Conservation (phyloP, 345 rosid species). For the Sonneratia caseolaris region DNA sequence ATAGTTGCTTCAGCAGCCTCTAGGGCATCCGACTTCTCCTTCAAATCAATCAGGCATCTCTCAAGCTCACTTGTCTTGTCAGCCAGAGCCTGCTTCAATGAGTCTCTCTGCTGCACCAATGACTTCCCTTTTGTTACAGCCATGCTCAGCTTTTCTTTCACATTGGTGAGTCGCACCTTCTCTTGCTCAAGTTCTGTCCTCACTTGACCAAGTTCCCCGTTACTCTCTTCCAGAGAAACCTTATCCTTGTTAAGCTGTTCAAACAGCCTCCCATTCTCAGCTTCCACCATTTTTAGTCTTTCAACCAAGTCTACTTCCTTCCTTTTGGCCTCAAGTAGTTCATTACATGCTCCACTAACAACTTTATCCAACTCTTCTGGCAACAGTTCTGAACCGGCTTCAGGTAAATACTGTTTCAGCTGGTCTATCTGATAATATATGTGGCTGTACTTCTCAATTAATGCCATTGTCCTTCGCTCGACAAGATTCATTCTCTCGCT, state of each 20-base stretch:
- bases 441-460: constrained; percentile 53
- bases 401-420: constrained; percentile 53
- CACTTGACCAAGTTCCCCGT: constrained; percentile 39
- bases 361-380: constrained; percentile 48
- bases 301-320: constrained; percentile 40
- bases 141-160: constrained; percentile 90
- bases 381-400: constrained; percentile 20
- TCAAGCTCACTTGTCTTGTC: constrained; percentile 66
- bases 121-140: constrained; percentile 96
- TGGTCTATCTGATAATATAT: constrained; percentile 55
- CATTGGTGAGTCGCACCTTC: constrained; percentile 56
- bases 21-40: constrained; percentile 47
- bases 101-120: constrained; percentile 84
- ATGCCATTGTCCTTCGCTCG: constrained; percentile 42
- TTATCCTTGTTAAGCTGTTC: constrained; percentile 53
- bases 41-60: constrained; percentile 49
- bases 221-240: constrained; percentile 26
- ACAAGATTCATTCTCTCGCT: constrained; percentile 38
- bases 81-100: constrained; percentile 61
- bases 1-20: constrained; percentile 43
- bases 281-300: constrained; percentile 39
- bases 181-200: constrained; percentile 71
- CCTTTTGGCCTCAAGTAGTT: constrained; percentile 46
- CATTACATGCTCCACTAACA: constrained; percentile 51
- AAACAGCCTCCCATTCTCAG: constrained; percentile 42